Evolutionary conservation across 2,329 filamentous ascomycete genomes (phyloP).

Genomic region (Pseudocercospora fijiensis): DNA sequence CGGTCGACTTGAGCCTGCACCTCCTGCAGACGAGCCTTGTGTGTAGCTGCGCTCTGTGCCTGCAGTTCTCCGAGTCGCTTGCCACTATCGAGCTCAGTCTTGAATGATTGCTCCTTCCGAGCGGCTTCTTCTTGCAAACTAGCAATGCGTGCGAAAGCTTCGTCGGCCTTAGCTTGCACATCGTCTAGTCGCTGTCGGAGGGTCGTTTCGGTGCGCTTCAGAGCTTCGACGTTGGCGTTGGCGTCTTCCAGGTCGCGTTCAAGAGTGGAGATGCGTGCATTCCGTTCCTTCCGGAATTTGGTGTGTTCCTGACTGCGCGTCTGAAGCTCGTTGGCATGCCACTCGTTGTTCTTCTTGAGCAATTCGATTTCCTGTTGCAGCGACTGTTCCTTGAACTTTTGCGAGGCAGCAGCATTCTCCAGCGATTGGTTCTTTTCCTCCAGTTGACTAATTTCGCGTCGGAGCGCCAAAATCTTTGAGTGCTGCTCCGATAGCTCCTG

Average conservation of each 20-base stretch:
- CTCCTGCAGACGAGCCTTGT: slow-evolving; percentile 68
- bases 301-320: slow-evolving; percentile 83
- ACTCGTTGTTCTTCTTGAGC: slow-evolving; percentile 86
- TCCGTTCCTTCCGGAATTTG: slow-evolving; percentile 93
- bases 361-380: slow-evolving; percentile 88
- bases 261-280: slow-evolving; percentile 80
- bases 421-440: slow-evolving; percentile 83
- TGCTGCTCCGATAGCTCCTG: slow-evolving; percentile 87
- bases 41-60: slow-evolving; percentile 70
- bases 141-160: slow-evolving; percentile 77
- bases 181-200: slow-evolving; percentile 80
- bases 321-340: slow-evolving; percentile 88
- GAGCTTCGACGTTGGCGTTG: slow-evolving; percentile 69
- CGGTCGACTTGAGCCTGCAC: slow-evolving; percentile 64
- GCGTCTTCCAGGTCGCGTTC: slow-evolving; percentile 87
- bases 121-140: slow-evolving; percentile 80
- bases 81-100: slow-evolving; percentile 78
- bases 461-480: slow-evolving; percentile 79
- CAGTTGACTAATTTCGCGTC: slow-evolving; percentile 75
- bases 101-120: slow-evolving; percentile 80
- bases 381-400: slow-evolving; percentile 87
- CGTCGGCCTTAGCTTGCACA: slow-evolving; percentile 81
- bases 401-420: slow-evolving; percentile 73
- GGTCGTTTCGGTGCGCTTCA: slow-evolving; percentile 76
- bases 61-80: slow-evolving; percentile 80